phyloP scores from a whole-genome alignment of 139 green algal genomes.

The Coccomyxa sp. region DNA sequence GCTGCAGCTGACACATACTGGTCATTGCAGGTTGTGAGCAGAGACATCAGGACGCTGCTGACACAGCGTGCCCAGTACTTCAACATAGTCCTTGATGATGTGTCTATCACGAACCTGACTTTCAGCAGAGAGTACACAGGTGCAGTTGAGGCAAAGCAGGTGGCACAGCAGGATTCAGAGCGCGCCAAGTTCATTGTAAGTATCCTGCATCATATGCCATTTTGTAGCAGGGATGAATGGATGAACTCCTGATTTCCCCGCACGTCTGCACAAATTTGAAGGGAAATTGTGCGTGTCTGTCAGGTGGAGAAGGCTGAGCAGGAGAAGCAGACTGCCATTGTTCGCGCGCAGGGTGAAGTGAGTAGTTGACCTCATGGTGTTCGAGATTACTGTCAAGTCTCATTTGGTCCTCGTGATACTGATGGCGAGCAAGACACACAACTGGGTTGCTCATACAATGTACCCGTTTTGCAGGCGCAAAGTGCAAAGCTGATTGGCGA shows the following conservation, averaged over 20 bases:
- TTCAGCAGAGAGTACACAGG: slow-evolving; percentile 95
- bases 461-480: slow-evolving; percentile 43
- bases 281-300: neutral
- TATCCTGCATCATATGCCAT: neutral
- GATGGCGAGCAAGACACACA: neutral
- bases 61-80: slow-evolving; percentile 86
- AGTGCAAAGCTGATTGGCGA: slow-evolving; percentile 92
- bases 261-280: neutral
- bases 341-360: slow-evolving; percentile 89
- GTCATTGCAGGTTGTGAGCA: slow-evolving; percentile 59
- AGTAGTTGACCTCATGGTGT: neutral
- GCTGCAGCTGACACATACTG: neutral
- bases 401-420: neutral
- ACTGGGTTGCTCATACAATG: neutral
- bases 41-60: slow-evolving; percentile 91
- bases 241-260: neutral
- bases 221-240: neutral
- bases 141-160: slow-evolving; percentile 97
- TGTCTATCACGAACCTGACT: slow-evolving; percentile 97
- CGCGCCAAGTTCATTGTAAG: slow-evolving; percentile 91
- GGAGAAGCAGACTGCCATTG: slow-evolving; percentile 92
- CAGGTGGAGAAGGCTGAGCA: slow-evolving; percentile 93
- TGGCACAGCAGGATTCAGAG: slow-evolving; percentile 98
- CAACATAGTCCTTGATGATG: slow-evolving; percentile 97
- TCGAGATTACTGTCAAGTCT: neutral